Conservation (phyloP, 2,329 filamentous ascomycete genomes). For the Neofusicoccum parvum region DNA sequence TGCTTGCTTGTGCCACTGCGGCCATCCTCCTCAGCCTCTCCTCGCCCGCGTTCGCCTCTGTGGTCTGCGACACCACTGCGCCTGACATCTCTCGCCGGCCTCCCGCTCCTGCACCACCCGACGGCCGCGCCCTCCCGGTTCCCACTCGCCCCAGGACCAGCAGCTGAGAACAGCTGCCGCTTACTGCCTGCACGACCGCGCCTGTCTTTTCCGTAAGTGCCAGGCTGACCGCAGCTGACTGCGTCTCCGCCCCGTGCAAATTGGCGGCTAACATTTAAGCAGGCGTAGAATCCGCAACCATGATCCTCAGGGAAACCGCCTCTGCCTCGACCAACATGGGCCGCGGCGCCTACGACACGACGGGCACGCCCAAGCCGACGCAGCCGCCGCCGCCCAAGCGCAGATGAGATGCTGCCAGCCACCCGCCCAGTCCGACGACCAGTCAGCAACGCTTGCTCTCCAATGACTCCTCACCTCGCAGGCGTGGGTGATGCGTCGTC, state of each 20-base stretch:
- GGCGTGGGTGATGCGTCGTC: constrained; percentile 18
- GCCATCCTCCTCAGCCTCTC: neutral
- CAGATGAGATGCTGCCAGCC: constrained; percentile 28
- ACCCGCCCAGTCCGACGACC: neutral
- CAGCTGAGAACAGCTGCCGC: neutral
- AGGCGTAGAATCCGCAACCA: constrained; percentile 32
- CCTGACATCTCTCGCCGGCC: neutral
- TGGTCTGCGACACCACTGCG: constrained; percentile 17
- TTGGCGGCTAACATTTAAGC: constrained; percentile 29
- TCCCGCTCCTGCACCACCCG: constrained; percentile 8
- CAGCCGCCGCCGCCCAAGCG: constrained; percentile 43
- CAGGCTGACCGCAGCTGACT: constrained; percentile 21
- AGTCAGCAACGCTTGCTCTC: constrained; percentile 7
- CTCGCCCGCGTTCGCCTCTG: constrained; percentile 9
- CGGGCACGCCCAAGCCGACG: constrained; percentile 50
- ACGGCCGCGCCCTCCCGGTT: constrained; percentile 4
- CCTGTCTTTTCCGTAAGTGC: constrained; percentile 24
- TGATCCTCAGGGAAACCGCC: constrained; percentile 47
- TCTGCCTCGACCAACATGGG: constrained; percentile 48
- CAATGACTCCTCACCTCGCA: constrained; percentile 17
- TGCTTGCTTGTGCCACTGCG: constrained; percentile 4
- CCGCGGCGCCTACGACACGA: constrained; percentile 53
- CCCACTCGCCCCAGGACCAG: neutral
- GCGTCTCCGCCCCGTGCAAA: constrained; percentile 19
- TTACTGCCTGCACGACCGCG: constrained; percentile 1